Percentiles rank a stretch among this genome's conserved stretches.
Evolutionary conservation across 805 yeast genomes (phyloP).

Genomic region (Starmerella asiatica): DNA sequence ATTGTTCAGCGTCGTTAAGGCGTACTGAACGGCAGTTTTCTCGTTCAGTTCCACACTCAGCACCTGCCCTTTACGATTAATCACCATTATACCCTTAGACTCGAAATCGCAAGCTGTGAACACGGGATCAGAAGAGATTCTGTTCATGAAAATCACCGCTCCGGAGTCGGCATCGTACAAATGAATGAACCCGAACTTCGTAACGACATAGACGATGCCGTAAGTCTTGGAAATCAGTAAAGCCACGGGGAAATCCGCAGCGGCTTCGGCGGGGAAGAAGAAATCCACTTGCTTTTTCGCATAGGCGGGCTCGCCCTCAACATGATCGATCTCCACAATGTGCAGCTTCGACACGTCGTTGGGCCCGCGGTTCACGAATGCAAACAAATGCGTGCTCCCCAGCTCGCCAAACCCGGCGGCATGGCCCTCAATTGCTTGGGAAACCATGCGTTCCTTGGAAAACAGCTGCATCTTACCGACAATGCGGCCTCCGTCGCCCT

Average conservation of each 20-base stretch:
- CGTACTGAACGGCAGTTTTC: conserved; percentile 76
- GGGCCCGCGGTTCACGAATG: conserved; percentile 72
- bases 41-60: conserved; percentile 80
- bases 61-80: conserved; percentile 91
- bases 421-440: conserved; percentile 97
- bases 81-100: conserved; percentile 73
- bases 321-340: conserved; percentile 92
- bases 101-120: conserved; percentile 76
- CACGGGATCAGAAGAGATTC: conserved; percentile 91
- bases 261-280: conserved; percentile 93
- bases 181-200: conserved; percentile 94
- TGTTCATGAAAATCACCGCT: conserved; percentile 80
- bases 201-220: conserved; percentile 77
- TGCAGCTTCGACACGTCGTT: conserved; percentile 77
- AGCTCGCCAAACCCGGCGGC: conserved; percentile 79
- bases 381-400: conserved; percentile 63
- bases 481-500: conserved; percentile 71
- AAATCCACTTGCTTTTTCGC: conserved; percentile 82
- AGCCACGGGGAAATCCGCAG: conserved; percentile 91
- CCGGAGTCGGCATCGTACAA: conserved; percentile 90
- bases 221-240: conserved; percentile 72
- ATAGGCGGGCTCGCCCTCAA: conserved; percentile 67
- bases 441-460: conserved; percentile 76
- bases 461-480: conserved; percentile 93
- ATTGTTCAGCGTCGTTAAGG: conserved; percentile 72